Percentiles rank a stretch among this genome's conserved stretches.
These are phyloP conservation scores for Paramecium pentaurelia DNA, from an alignment of 73 alveolate genomes.

Conservation along the genomic window DNA sequence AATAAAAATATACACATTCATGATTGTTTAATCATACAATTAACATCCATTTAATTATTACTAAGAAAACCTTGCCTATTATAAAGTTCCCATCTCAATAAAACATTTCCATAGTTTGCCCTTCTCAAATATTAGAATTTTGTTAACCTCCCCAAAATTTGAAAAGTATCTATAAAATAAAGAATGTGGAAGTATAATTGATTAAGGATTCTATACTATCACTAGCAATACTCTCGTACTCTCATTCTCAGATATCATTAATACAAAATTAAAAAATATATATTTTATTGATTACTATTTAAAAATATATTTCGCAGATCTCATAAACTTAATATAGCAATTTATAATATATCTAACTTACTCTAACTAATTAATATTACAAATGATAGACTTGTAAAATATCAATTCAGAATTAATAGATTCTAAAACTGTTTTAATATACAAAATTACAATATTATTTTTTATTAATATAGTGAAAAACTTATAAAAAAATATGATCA, in stretches of 20 bases:
- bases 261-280: background rate
- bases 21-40: constrained; percentile 32
- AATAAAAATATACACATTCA: constrained; percentile 42
- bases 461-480: background rate
- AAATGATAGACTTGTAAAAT: no score
- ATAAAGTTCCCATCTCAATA: constrained; percentile 57
- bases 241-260: background rate
- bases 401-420: no score
- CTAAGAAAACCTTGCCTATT: constrained; percentile 42
- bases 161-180: constrained; percentile 39
- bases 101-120: constrained; percentile 58
- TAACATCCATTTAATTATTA: constrained; percentile 38
- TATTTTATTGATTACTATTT: background rate
- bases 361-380: no score
- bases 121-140: constrained; percentile 54
- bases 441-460: no score
- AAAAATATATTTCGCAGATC: background rate
- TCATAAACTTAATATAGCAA: background rate
- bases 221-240: constrained; percentile 16
- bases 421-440: no score
- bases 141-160: constrained; percentile 47
- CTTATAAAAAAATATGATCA: background rate
- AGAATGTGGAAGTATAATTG: constrained; percentile 41
- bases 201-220: constrained; percentile 24
- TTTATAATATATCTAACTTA: no score